These are phyloP conservation scores for Aegilops tauschii DNA, from an alignment of 176 grass and related monocot species.

Conservation along the genomic window DNA sequence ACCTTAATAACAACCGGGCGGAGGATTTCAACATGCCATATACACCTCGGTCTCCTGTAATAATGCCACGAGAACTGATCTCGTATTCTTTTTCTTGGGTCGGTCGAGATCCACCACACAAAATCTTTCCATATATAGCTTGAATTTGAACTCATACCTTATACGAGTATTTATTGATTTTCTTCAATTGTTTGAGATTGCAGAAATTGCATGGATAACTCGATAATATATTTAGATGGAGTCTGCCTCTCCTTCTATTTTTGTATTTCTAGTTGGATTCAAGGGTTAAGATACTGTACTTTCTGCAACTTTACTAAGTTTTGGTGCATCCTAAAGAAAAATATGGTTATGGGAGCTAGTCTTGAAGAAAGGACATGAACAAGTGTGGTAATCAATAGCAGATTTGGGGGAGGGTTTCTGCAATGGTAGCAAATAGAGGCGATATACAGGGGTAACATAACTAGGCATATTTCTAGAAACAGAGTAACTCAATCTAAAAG, in stretches of 20 bases:
- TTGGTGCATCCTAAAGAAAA: background rate
- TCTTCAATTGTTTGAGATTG: background rate
- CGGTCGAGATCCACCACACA: background rate
- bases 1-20: background rate
- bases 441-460: background rate
- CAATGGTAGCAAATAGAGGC: background rate
- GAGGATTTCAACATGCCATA: background rate
- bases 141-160: background rate
- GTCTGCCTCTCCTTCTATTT: background rate
- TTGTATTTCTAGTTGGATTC: background rate
- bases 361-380: background rate
- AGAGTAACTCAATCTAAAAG: background rate
- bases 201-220: background rate
- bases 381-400: background rate
- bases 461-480: conserved; percentile 6
- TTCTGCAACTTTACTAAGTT: background rate
- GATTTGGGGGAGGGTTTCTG: background rate
- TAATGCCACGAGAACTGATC: background rate
- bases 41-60: background rate
- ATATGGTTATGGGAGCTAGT: background rate
- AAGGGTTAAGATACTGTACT: background rate
- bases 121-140: background rate
- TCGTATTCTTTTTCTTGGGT: background rate
- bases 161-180: background rate
- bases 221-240: background rate